phyloP scores from a whole-genome alignment of 2,329 filamentous ascomycete genomes.

The Fusarium ramigenum region DNA sequence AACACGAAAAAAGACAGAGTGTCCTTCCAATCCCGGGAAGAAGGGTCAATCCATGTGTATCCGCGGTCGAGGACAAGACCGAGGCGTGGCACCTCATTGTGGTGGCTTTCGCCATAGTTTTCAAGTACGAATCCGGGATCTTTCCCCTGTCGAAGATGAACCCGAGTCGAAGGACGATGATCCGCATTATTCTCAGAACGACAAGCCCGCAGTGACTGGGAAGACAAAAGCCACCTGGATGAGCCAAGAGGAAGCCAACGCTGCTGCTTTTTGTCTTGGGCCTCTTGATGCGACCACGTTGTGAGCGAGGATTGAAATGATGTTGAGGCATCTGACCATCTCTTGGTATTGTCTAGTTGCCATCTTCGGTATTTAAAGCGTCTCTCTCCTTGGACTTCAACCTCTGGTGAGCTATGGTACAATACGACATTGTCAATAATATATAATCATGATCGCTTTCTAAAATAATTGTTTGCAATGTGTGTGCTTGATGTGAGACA shows the following conservation, averaged over 20 bases:
- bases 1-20: neutral
- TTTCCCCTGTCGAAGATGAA: neutral
- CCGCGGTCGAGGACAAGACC: neutral
- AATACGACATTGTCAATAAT: too few relatives aligned
- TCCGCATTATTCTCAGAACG: neutral
- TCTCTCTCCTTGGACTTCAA: too few relatives aligned
- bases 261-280: neutral
- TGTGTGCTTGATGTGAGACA: too few relatives aligned
- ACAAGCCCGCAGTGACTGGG: fast-evolving
- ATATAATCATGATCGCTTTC: too few relatives aligned
- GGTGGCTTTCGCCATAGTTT: neutral
- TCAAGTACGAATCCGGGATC: neutral
- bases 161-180: neutral
- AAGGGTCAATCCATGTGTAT: neutral
- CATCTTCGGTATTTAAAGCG: too few relatives aligned
- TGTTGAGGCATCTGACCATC: too few relatives aligned
- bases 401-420: too few relatives aligned
- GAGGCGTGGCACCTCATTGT: fast-evolving
- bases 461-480: too few relatives aligned
- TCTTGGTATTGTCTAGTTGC: too few relatives aligned
- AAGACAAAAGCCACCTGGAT: neutral
- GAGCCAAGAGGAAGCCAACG: neutral
- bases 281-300: neutral
- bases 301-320: too few relatives aligned
- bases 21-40: too few relatives aligned